phyloP scores from a whole-genome alignment of 805 yeast species.

The Candida insectalens region DNA sequence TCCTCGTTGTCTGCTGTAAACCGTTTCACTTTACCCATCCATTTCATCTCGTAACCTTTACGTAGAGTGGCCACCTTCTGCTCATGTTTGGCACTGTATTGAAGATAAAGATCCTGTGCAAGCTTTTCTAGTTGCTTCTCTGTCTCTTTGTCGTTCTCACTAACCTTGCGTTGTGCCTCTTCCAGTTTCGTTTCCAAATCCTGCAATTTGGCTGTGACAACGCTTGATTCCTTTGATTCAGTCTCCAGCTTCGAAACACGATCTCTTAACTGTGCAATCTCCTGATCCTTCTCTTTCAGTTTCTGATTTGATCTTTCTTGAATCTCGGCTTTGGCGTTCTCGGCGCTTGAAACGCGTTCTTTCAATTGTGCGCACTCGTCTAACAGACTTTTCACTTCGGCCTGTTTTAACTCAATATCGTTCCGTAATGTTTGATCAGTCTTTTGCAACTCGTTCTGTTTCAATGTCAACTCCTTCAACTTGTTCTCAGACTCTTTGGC shows the following conservation, averaged over 20 bases:
- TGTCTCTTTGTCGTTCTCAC: constrained; percentile 35
- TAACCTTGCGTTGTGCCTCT: constrained; percentile 16
- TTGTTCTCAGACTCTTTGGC: constrained; percentile 8
- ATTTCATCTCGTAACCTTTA: constrained; percentile 47
- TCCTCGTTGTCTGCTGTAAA: constrained; percentile 13
- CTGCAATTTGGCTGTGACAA: constrained; percentile 1
- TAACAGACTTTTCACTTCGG: constrained; percentile 5
- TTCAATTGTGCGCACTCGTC: constrained; percentile 2
- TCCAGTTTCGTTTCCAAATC: constrained; percentile 12
- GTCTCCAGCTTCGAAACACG: too few relatives aligned
- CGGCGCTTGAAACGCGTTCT: background rate
- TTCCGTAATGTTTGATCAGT: background rate
- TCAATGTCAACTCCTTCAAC: constrained; percentile 2
- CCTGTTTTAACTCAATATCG: constrained; percentile 4
- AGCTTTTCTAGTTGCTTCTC: constrained; percentile 49
- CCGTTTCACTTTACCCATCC: constrained; percentile 31
- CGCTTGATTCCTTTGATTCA: constrained; percentile 3
- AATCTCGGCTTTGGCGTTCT: background rate
- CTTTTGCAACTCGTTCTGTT: background rate
- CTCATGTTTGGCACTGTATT: constrained; percentile 71
- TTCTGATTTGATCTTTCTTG: background rate
- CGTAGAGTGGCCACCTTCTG: constrained; percentile 56
- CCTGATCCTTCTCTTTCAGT: constrained; percentile 1
- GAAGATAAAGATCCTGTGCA: constrained; percentile 62
- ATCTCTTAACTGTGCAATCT: constrained; percentile 17